Percentiles rank a stretch among this genome's conserved stretches.
phyloP scores from a whole-genome alignment of 1,284 basidiomycete species.

The Naganishia sp. region DNA sequence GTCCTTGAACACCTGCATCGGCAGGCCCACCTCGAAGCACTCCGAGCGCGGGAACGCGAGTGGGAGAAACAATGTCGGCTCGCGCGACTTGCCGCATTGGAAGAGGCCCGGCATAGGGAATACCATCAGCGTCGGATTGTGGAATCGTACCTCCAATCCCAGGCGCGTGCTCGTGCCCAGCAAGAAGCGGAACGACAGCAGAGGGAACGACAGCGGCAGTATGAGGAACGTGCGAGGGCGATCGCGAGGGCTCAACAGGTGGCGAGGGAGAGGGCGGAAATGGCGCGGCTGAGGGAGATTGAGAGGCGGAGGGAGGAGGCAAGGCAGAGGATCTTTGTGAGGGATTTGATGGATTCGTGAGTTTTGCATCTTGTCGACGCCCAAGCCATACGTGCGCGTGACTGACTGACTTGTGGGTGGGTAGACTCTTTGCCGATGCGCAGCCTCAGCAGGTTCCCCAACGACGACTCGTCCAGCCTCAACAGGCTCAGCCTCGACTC shows the following conservation, averaged over 20 bases:
- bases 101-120: constrained; percentile 9
- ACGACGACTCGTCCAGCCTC: background rate
- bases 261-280: constrained; percentile 13
- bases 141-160: background rate
- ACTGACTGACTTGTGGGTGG: background rate
- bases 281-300: constrained; percentile 8
- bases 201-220: constrained; percentile 17
- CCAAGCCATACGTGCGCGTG: background rate
- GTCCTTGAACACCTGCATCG: constrained; percentile 8
- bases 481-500: background rate
- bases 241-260: constrained; percentile 7
- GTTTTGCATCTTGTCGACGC: background rate
- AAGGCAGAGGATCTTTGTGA: constrained; percentile 21
- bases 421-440: constrained; percentile 8
- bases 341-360: constrained; percentile 20
- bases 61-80: constrained; percentile 11
- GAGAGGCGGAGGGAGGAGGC: constrained; percentile 13
- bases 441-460: background rate
- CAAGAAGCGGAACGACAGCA: constrained; percentile 14
- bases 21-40: constrained; percentile 5
- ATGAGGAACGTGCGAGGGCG: constrained; percentile 8
- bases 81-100: constrained; percentile 8
- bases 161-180: constrained; percentile 12
- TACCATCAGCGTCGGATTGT: constrained; percentile 7
- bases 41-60: constrained; percentile 12